A percentile compares a stretch with the other conserved stretches of the same genome.
phyloP scores from a whole-genome alignment of 2,329 filamentous ascomycete species.

The Exophiala calicioides region DNA sequence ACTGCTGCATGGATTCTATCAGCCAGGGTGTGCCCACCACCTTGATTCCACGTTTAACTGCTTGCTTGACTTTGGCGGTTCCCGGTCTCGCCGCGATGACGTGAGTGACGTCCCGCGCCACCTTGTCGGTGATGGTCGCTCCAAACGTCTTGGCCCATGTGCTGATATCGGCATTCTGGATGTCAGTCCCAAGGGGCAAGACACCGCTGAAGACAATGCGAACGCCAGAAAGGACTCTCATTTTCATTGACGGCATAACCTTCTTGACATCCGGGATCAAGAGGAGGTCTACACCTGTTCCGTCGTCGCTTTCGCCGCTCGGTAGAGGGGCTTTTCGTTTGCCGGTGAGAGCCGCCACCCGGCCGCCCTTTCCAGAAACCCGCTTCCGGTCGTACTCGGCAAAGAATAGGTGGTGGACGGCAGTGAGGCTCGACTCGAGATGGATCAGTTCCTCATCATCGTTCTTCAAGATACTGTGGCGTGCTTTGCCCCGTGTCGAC shows the following conservation, averaged over 20 bases:
- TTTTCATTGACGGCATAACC: conserved; percentile 82
- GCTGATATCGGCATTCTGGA: conserved; percentile 80
- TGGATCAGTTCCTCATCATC: conserved; percentile 80
- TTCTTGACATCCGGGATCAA: conserved; percentile 80
- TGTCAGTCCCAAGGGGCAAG: conserved; percentile 76
- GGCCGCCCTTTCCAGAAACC: conserved; percentile 39
- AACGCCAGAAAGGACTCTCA: conserved; percentile 70
- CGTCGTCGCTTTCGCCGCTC: conserved; percentile 18
- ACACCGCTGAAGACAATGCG: conserved; percentile 88
- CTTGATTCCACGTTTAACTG: conserved; percentile 77
- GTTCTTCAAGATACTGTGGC: conserved; percentile 80
- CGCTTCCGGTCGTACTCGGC: conserved; percentile 69
- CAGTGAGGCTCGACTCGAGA: conserved; percentile 73
- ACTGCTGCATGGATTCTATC: conserved; percentile 77
- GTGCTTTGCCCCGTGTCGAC: conserved; percentile 44
- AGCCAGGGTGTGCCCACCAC: conserved; percentile 94
- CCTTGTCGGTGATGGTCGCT: conserved; percentile 55
- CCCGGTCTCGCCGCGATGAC: conserved; percentile 62
- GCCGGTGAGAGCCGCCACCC: conserved; percentile 40
- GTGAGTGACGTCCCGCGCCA: conserved; percentile 52
- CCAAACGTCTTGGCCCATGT: conserved; percentile 86
- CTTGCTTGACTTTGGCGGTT: conserved; percentile 88
- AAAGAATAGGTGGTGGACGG: conserved; percentile 79
- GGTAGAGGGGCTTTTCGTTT: conserved; percentile 31
- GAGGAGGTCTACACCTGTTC: conserved; percentile 46